Evolutionary conservation across 2,329 filamentous ascomycete genomes (phyloP).

Genomic region (Pezicula radicicola): DNA sequence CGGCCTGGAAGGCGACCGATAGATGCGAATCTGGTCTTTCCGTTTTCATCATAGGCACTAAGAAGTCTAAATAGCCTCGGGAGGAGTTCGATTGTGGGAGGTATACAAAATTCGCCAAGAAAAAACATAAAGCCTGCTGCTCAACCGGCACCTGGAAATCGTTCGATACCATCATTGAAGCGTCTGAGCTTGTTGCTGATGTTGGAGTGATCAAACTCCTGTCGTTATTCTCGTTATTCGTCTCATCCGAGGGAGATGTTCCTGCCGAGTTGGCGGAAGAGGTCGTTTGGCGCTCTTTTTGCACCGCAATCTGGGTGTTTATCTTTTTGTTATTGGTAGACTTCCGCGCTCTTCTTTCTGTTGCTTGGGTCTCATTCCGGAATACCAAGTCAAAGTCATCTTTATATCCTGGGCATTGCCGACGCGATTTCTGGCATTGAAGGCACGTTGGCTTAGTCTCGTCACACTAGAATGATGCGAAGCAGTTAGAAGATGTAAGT

Average conservation of each 20-base stretch:
- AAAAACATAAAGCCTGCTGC: slow-evolving; percentile 55
- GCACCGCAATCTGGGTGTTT: slow-evolving; percentile 15
- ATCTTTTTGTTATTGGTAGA: slow-evolving; percentile 48
- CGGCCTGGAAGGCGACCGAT: slow-evolving; percentile 55
- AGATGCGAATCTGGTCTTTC: slow-evolving; percentile 45
- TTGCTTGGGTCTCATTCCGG: slow-evolving; percentile 68
- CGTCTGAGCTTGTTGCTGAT: slow-evolving; percentile 3
- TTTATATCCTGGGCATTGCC: slow-evolving; percentile 64
- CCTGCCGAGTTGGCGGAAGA: slow-evolving; percentile 4
- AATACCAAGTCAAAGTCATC: slow-evolving; percentile 72
- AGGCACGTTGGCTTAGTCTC: slow-evolving; percentile 64
- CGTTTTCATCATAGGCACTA: slow-evolving; percentile 51
- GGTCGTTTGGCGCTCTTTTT: slow-evolving; percentile 9
- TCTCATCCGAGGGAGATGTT: neutral
- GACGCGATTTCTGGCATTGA: slow-evolving; percentile 61
- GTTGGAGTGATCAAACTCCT: slow-evolving; percentile 7
- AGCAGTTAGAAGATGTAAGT: slow-evolving; percentile 15
- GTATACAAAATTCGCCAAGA: slow-evolving; percentile 59
- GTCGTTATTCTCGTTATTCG: slow-evolving; percentile 1
- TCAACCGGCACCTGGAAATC: slow-evolving; percentile 46
- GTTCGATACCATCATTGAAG: slow-evolving; percentile 24
- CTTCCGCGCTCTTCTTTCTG: slow-evolving; percentile 59
- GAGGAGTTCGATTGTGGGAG: slow-evolving; percentile 47
- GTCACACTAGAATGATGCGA: slow-evolving; percentile 51
- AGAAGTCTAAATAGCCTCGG: slow-evolving; percentile 56